Evolutionary conservation across 352 stramenopile genomes (phyloP).

Genomic region (Phytophthora agathidicida): DNA sequence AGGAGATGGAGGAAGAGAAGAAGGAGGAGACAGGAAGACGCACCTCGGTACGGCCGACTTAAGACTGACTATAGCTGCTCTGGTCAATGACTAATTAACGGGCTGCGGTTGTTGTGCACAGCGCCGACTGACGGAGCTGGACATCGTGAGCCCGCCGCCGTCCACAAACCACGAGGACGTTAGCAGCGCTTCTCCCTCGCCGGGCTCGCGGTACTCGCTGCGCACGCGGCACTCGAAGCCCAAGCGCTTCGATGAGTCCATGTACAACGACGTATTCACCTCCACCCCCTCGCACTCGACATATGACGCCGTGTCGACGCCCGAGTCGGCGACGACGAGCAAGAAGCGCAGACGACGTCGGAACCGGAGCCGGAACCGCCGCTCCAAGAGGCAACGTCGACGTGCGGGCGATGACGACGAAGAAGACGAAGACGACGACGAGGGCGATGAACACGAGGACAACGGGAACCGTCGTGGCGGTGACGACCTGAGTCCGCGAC

Average conservation of each 20-base stretch:
- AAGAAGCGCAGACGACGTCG: constrained; percentile 39
- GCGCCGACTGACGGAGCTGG: constrained; percentile 28
- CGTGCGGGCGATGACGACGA: neutral
- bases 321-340: constrained; percentile 8
- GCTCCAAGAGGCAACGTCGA: constrained; percentile 30
- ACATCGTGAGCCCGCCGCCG: constrained; percentile 12
- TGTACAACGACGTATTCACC: constrained; percentile 79
- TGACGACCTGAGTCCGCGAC: constrained; percentile 51
- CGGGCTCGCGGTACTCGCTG: constrained; percentile 52
- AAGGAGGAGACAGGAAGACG: constrained; percentile 8
- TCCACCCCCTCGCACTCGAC: constrained; percentile 43
- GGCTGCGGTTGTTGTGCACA: constrained; percentile 1
- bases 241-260: constrained; percentile 61
- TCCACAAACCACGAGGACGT: constrained; percentile 7
- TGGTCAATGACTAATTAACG: neutral
- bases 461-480: constrained; percentile 45
- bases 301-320: constrained; percentile 16
- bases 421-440: constrained; percentile 26
- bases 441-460: constrained; percentile 37
- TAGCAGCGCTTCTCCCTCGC: constrained; percentile 23
- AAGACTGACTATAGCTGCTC: neutral
- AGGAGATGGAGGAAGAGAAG: constrained; percentile 7
- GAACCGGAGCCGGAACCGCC: constrained; percentile 8
- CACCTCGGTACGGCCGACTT: constrained; percentile 7
- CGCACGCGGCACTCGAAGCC: constrained; percentile 60